Evolutionary conservation across 75 land plant species (phyloP), one percentile per base, ranked within the genome.

Genomic region (Cryptomeria japonica): DNA sequence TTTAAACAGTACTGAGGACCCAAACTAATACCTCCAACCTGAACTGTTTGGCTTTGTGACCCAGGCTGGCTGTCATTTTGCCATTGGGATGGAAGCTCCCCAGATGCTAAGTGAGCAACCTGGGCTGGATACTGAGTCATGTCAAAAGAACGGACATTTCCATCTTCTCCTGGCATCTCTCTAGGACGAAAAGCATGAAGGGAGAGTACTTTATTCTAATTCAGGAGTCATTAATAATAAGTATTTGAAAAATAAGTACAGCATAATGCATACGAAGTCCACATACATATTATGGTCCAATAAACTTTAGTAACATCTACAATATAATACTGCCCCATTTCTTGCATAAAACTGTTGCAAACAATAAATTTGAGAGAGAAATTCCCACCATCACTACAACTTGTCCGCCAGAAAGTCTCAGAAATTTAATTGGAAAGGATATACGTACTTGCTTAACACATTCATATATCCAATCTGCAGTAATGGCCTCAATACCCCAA

Each of bases 401-500:
- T 75, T 75, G 37, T 34, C 37, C 2, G 34, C 37, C n/a, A 64
- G 70, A 64, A 64, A 64, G 6, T 7, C 70, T 64, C 70, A 64
- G n/a, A 75, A 75, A 34, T 31, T 11, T 16, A 9, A 34, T 34
- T 34, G 37, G 77, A 75, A 75, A 75, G 32, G 37, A 75, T 32
- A 34, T 75, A 76, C n/a, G n/a, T 87, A 96, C 99, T 97, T 97
- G 91, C 15, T 25, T 80, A 31, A 96, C 88, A 77, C 99, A 98
- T 46, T 94, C 95, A 88, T 89, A 92, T 8, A 98, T 90, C 99
- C 99, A 98, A 32, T 98, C 96, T 76, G 93, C 93, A 86, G 97
- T 95, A 80, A 95, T 90, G 87, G 90, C 39, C 55, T 86, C 77
- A 58, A 97, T 93, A 31, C 96, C 95, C 93, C 91, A 91, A 77